Evolutionary conservation across 2,329 filamentous ascomycete species (phyloP), one percentile per base, ranked within the genome.

Genomic region (Thelonectria olida): DNA sequence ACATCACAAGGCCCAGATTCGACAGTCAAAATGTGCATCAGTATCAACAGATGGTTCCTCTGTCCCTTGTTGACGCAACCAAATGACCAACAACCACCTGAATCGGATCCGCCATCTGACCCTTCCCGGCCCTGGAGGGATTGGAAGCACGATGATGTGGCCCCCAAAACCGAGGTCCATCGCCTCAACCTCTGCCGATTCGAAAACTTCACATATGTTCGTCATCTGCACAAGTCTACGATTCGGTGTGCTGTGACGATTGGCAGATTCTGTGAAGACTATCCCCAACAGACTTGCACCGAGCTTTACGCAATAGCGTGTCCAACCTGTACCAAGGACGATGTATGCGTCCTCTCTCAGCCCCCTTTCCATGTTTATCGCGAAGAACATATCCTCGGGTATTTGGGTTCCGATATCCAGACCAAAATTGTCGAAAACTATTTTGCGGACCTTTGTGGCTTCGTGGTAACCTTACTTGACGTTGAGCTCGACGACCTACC

Each of bases 11-110:
- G 41, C 19, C 22, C 36, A 44, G 19, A 28, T 27, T 19, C 22
- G 8, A 12, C 47, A 12, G 10, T 42, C 50, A 67, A 12, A 22
- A 68, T 67, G 63, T 68, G 66, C 38, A 68, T 64, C 41, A 55
- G 41, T 28, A 12, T 64, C 17, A 54, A 20, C 17, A 51, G 55
- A 7, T 68, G 66, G 66, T 68, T 64, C 51, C 57, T 49, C 38
- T 68, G 63, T 34, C 58, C 48, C 6, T 45, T 54, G 2, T 17
- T 13, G 13, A 49, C 12, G 17, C 28, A 17, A 27, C 8, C 27
- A 17, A n/a, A 13, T 20, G 9, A 27, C 41, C 28, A 34, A 10
- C 7, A 25, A 12, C n/a, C n/a, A 5, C 34, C 23, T 15, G 23
- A 7, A 20, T 22, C 19, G 7, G 15, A 17, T 13, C 22, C 34